Percentiles rank a stretch among this genome's conserved stretches.
Evolutionary conservation across 352 stramenopile species (phyloP).

Genomic region (Phytopythium vexans): DNA sequence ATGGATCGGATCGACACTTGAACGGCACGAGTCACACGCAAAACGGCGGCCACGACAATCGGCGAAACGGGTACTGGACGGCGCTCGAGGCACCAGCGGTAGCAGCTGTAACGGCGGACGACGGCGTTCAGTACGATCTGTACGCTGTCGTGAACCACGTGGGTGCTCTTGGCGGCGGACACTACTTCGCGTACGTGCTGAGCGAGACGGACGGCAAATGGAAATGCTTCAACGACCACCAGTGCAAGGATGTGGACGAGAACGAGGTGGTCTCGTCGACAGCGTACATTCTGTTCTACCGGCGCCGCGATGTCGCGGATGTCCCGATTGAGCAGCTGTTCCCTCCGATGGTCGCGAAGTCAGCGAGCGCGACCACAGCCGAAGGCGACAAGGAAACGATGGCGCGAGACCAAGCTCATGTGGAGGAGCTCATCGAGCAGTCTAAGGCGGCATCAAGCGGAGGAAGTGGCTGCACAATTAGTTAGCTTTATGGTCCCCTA

Average conservation of each 20-base stretch:
- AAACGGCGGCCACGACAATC: not conserved
- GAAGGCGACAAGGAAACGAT: constrained; percentile 24
- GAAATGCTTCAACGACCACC: constrained; percentile 98
- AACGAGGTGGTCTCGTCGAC: constrained; percentile 83
- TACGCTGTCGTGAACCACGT: constrained; percentile 98
- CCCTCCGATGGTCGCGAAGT: constrained; percentile 42
- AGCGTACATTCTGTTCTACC: constrained; percentile 92
- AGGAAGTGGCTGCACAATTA: constrained; percentile 54
- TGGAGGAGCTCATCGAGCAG: constrained; percentile 69
- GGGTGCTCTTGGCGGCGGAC: constrained; percentile 92
- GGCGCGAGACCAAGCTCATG: constrained; percentile 52
- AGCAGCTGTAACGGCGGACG: constrained; percentile 38
- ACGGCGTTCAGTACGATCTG: constrained; percentile 91
- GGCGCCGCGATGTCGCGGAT: constrained; percentile 61
- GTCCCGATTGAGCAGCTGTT: constrained; percentile 75
- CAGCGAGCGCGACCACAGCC: constrained; percentile 16
- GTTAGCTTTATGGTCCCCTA: constrained; percentile 13
- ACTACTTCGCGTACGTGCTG: constrained; percentile 92
- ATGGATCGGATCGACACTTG: not conserved
- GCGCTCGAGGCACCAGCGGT: constrained; percentile 60
- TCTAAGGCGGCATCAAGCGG: constrained; percentile 44
- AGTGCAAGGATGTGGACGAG: constrained; percentile 86
- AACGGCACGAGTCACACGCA: not conserved
- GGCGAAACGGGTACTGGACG: constrained; percentile 3
- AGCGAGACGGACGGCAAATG: constrained; percentile 91